Evolutionary conservation across 176 grass and related monocot species (phyloP).

Genomic region (Phyllostachys edulis): DNA sequence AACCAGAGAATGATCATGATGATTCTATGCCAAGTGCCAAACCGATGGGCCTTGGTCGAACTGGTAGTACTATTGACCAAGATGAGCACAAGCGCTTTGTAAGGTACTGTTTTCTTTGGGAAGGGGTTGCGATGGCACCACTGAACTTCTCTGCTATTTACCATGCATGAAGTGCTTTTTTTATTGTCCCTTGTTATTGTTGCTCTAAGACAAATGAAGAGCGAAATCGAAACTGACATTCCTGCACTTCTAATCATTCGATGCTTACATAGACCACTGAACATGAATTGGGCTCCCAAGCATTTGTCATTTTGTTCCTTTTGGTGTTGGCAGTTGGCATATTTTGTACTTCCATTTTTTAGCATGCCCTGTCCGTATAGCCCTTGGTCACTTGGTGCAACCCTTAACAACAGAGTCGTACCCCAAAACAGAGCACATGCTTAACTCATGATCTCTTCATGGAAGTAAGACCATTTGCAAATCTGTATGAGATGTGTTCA

Average conservation of each 20-base stretch:
- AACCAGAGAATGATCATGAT: constrained; percentile 55
- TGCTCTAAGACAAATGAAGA: background rate
- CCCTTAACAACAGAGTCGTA: background rate
- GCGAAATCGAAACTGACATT: background rate
- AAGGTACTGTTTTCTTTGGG: constrained; percentile 61
- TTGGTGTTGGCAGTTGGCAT: background rate
- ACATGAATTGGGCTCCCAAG: background rate
- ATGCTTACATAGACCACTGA: background rate
- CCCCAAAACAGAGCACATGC: background rate
- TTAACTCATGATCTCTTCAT: constrained; percentile 18
- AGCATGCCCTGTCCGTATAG: background rate
- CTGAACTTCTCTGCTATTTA: background rate
- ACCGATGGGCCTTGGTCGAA: constrained; percentile 63
- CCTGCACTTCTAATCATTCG: background rate
- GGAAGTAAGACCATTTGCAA: background rate
- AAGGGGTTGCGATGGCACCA: background rate
- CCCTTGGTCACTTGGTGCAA: background rate
- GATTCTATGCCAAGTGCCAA: constrained; percentile 45
- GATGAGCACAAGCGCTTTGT: constrained; percentile 94
- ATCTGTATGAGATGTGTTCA: constrained; percentile 11
- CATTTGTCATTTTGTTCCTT: background rate
- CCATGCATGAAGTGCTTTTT: background rate
- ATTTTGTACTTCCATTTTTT: background rate
- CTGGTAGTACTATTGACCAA: constrained; percentile 51
- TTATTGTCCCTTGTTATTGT: background rate